Evolutionary conservation across 1,284 basidiomycete genomes (phyloP).

Genomic region (Irpex sp.): DNA sequence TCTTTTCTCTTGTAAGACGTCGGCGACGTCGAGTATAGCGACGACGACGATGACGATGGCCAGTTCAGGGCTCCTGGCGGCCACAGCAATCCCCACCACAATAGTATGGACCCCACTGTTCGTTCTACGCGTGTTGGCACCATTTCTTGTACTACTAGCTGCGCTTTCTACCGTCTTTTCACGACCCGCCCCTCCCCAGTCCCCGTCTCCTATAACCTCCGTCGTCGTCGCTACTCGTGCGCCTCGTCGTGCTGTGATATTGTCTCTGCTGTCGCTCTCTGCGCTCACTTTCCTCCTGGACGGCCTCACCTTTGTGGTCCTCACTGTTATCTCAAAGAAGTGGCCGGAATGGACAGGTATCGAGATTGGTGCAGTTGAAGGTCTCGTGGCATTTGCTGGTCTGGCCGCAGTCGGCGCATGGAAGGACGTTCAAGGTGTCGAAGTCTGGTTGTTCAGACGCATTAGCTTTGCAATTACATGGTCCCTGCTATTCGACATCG

Average conservation of each 20-base stretch:
- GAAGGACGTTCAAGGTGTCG: conserved; percentile 69
- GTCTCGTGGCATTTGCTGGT: conserved; percentile 64
- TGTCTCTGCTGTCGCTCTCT: conserved; percentile 63
- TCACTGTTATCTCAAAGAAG: conserved; percentile 56
- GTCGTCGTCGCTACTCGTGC: conserved; percentile 69
- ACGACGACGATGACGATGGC: conserved; percentile 22
- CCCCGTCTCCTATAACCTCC: conserved; percentile 64
- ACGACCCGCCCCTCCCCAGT: conserved; percentile 40
- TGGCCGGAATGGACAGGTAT: conserved; percentile 68
- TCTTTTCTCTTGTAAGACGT: conserved; percentile 25
- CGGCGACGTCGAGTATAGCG: conserved; percentile 21
- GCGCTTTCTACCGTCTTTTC: conserved; percentile 56
- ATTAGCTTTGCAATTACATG: conserved; percentile 50
- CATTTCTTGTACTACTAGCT: conserved; percentile 56
- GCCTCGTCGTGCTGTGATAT: conserved; percentile 71
- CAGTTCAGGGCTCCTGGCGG: conserved; percentile 12
- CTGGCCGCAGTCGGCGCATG: conserved; percentile 70
- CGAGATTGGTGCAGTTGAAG: conserved; percentile 63
- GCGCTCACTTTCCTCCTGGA: conserved; percentile 87
- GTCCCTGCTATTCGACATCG: conserved; percentile 57
- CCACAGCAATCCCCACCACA: conserved; percentile 3
- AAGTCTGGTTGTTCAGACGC: conserved; percentile 64
- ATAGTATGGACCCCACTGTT: conserved; percentile 36
- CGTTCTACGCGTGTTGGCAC: conserved; percentile 59
- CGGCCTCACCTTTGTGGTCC: conserved; percentile 65